Evolutionary conservation across 495 filamentous ascomycete genomes (phyloP), one percentile per base, ranked within the genome.

Genomic region (Haplographium delicatum): DNA sequence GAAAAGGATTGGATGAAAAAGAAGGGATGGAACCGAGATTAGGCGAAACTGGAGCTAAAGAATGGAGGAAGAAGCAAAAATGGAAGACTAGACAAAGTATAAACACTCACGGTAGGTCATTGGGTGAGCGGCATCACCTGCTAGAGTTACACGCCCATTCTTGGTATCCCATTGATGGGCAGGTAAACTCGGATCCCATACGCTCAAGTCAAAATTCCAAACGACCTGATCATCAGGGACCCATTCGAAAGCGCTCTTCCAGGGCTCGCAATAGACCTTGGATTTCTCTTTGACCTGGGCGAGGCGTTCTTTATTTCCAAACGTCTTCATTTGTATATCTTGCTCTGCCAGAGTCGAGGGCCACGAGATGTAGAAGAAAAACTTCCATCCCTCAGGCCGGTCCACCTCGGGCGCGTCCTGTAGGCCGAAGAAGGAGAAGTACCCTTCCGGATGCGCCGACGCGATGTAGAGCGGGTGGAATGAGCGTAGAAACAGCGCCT

Each of bases 61-160:
- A n/a, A n/a, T n/a, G 22, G 35, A 39, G 16, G 6, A 6, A 31
- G 13, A 31, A 31, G 13, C 13, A 31, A 31, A 31, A 31, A 19
- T 19, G 16, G 35, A 39, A 1, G 1, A 39, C 28, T 6, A 31
- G 13, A 31, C 6, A 31, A 31, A 13, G 28, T n/a, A n/a, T 18
- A 23, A 28, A 45, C 20, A 22, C 50, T 64, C 73, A 84, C 81
- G 79, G 54, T 72, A 75, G 0, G 75, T 70, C 81, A 84, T 84
- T 1, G 79, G 69, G 62, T 86, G 81, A 5, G 77, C 69, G 0
- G 81, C 79, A 63, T 85, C 82, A 3, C 81, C 80, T 5, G 75
- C 69, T 19, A 84, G 45, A 0, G 75, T 75, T 1, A 79, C 65
- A 27, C 67, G 58, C 1, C 78, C 73, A 1, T 56, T 64, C 1